phyloP scores from a whole-genome alignment of 371 early-diverging fungal genomes.

The Mortierella sp. region DNA sequence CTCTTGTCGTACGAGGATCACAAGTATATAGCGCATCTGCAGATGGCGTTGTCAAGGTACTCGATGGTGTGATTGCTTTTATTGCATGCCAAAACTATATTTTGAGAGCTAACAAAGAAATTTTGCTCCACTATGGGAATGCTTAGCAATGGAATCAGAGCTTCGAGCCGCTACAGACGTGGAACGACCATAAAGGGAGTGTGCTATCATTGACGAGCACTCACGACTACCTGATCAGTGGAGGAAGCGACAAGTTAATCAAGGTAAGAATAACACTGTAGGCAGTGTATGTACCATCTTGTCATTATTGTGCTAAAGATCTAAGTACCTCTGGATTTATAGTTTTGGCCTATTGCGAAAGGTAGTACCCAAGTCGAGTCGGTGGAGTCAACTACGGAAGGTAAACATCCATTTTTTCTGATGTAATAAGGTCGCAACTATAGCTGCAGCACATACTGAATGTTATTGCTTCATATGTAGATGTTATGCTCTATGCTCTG shows the following conservation, averaged over 20 bases:
- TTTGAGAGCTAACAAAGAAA: background rate
- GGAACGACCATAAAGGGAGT: conserved; percentile 72
- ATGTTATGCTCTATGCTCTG: conserved; percentile 73
- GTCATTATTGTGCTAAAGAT: background rate
- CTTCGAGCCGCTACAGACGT: conserved; percentile 73
- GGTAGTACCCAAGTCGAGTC: conserved; percentile 23
- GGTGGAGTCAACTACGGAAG: conserved; percentile 34
- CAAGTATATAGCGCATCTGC: conserved; percentile 79
- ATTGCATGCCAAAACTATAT: background rate
- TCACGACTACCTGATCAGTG: conserved; percentile 71
- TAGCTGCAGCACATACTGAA: no score
- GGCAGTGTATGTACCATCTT: background rate
- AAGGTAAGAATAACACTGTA: conserved; percentile 55
- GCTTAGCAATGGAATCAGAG: conserved; percentile 75
- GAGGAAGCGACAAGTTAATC: conserved; percentile 78
- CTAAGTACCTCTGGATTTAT: background rate
- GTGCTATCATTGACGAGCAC: conserved; percentile 77
- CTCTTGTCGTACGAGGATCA: conserved; percentile 63
- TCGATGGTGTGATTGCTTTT: conserved; percentile 43
- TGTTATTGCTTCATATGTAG: conserved; percentile 23
- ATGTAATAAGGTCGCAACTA: no score
- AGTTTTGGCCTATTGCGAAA: conserved; percentile 49
- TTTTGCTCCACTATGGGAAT: background rate
- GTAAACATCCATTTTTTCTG: conserved; percentile 1
- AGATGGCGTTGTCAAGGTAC: conserved; percentile 82